Base-by-base conservation (phyloP, 441 rosid genomes). In the Erysimum pusillum region DNA sequence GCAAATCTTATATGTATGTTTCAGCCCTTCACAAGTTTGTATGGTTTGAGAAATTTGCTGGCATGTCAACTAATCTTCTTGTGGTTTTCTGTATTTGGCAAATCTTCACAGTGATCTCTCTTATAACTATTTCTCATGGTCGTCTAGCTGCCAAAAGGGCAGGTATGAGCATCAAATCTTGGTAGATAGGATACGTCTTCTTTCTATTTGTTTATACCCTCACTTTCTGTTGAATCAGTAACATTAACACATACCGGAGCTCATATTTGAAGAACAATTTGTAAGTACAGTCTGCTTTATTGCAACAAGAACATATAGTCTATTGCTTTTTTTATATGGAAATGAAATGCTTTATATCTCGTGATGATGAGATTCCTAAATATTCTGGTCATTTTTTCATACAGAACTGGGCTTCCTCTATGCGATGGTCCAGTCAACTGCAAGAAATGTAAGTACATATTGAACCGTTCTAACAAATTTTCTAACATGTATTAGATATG, bases 41-140 rank as follows among this genome's bases (percentile, higher is more conserved):
- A 18, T 75, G n/a, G 25, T 49, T 49, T 68, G 48, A 31, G n/a
- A 52, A 4, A 4, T 53, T 42, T 41, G 0, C 38, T 1, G 3
- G 5, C 66, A 42, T 68, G 49, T 5, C 20, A 32, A 22, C 41
- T 68, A 52, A 76, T 51, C 25, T 52, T 52, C 22, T 64, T 22
- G n/a, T 35, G 52, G 6, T 35, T 62, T 44, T 52, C 13, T 39
- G 9, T 17, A 42, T 69, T 28, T 56, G 17, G 32, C 6, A 35
- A 35, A 51, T 67, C 7, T 28, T 17, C 75, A 75, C 87, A 92
- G 98, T 51, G 98, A 94, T 80, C 85, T 93, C 67, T 90, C 98
- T 8, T 87, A 86, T 76, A 93, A 93, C 68, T 77, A 87, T 83
- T 91, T 93, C 60, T 67, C 82, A 13, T 59, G 86, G 79, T 5